Conservation (phyloP, 768 basidiomycete species). For the Holtermanniella nyarrowii region DNA sequence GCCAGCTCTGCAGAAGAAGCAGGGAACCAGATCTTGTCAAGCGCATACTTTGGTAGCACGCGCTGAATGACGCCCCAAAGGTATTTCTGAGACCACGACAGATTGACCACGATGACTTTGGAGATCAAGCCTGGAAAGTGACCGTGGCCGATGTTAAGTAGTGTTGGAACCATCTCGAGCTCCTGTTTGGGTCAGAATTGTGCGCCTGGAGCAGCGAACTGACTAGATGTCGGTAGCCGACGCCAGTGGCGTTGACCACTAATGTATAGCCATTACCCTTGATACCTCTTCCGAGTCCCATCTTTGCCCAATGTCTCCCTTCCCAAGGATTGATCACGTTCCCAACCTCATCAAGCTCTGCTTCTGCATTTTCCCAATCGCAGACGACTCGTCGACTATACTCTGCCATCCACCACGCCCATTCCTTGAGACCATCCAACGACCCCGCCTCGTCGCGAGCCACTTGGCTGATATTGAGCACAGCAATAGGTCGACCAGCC, state of each 20-base stretch:
- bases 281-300: constrained; percentile 5
- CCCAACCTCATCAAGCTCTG: constrained; percentile 3
- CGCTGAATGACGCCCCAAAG: constrained; percentile 38
- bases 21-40: constrained; percentile 35
- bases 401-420: constrained; percentile 38
- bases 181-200: constrained; percentile 20
- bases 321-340: not conserved
- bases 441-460: constrained; percentile 18
- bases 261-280: constrained; percentile 28
- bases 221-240: constrained; percentile 37
- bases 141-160: constrained; percentile 31
- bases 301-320: not conserved
- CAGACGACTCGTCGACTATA: constrained; percentile 23
- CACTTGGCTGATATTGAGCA: constrained; percentile 29
- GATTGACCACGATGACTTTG: constrained; percentile 34
- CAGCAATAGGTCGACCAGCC: constrained; percentile 27
- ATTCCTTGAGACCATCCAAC: constrained; percentile 30
- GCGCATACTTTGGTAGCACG: constrained; percentile 31
- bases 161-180: constrained; percentile 35
- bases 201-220: constrained; percentile 1
- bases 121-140: constrained; percentile 37
- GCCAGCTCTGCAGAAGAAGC: constrained; percentile 15
- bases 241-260: constrained; percentile 34
- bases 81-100: constrained; percentile 34
- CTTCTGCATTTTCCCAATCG: constrained; percentile 22